Percentiles rank a stretch among this genome's conserved stretches.
Evolutionary conservation across 228 moss, liverwort and hornwort species (phyloP).

Genomic region (Sphagnum fallax): DNA sequence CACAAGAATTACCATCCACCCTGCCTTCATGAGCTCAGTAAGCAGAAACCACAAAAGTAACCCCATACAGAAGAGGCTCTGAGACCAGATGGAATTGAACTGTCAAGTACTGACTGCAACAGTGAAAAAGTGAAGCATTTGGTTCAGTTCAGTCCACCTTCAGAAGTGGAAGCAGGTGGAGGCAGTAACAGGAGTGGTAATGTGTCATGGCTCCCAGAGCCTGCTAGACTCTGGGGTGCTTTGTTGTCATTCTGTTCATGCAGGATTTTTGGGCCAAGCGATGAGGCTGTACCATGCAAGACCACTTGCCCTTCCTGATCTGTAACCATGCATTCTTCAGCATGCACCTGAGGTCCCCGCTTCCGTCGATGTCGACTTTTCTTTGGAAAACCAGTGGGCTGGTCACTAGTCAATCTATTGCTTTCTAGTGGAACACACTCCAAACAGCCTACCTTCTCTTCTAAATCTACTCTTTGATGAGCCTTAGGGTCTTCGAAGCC

Average conservation of each 20-base stretch:
- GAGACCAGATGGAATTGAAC: too few species aligned
- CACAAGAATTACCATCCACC: neutral
- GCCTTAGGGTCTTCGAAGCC: too few species aligned
- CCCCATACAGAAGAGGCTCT: too few species aligned
- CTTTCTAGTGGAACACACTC: constrained; percentile 11
- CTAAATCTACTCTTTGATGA: too few species aligned
- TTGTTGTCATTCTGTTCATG: constrained; percentile 14
- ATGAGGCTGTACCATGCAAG: constrained; percentile 12
- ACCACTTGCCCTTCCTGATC: constrained; percentile 19
- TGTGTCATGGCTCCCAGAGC: constrained; percentile 12
- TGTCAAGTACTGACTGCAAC: too few species aligned
- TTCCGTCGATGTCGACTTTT: constrained; percentile 32
- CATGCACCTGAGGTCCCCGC: constrained; percentile 34
- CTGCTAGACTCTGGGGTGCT: constrained; percentile 5
- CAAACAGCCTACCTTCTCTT: constrained; percentile 10
- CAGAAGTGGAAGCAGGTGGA: constrained; percentile 18
- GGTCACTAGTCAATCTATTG: constrained; percentile 15
- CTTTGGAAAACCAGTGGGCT: constrained; percentile 20
- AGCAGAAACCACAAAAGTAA: too few species aligned
- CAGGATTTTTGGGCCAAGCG: constrained; percentile 10
- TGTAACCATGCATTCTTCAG: constrained; percentile 28
- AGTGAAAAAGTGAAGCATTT: neutral
- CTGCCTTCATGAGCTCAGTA: too few species aligned
- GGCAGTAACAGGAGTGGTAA: constrained; percentile 35
- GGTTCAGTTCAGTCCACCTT: constrained; percentile 19